Conservation (phyloP, 1,139 yeast species). For the Spathaspora sp. region DNA sequence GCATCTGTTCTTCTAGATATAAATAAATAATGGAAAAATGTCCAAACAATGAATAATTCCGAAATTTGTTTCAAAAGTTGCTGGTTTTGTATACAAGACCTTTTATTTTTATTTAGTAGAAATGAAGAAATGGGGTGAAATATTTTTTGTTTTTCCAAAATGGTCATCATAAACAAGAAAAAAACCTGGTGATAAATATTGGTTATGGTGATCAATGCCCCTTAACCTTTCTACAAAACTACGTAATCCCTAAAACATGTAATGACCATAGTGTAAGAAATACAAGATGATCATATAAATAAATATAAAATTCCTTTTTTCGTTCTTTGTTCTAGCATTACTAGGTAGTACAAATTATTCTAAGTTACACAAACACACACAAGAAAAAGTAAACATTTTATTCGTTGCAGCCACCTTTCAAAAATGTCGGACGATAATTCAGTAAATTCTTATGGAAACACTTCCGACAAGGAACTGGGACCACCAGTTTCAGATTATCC, state of each 20-base stretch:
- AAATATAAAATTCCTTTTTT: not conserved
- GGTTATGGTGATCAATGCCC: not conserved
- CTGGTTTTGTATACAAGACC: not conserved
- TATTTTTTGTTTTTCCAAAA: not conserved
- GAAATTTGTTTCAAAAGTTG: not conserved
- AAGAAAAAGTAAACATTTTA: not conserved
- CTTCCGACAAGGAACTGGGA: not conserved
- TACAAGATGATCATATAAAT: not conserved
- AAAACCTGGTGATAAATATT: not conserved
- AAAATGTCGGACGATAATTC: not conserved
- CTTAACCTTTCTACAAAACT: not conserved
- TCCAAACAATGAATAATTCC: not conserved
- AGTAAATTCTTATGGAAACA: not conserved
- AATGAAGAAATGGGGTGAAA: not conserved
- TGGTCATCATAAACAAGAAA: not conserved
- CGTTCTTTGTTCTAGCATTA: no score
- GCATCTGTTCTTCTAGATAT: not conserved
- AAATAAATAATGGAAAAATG: not conserved
- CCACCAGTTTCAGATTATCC: not conserved
- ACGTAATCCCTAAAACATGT: not conserved
- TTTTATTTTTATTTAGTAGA: not conserved
- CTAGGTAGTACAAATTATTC: not conserved
- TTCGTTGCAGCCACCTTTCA: not conserved
- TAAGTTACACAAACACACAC: not conserved
- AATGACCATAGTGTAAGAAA: no score